Evolutionary conservation across 169 alveolate species (phyloP).

Genomic region (Plasmodium gaboni): DNA sequence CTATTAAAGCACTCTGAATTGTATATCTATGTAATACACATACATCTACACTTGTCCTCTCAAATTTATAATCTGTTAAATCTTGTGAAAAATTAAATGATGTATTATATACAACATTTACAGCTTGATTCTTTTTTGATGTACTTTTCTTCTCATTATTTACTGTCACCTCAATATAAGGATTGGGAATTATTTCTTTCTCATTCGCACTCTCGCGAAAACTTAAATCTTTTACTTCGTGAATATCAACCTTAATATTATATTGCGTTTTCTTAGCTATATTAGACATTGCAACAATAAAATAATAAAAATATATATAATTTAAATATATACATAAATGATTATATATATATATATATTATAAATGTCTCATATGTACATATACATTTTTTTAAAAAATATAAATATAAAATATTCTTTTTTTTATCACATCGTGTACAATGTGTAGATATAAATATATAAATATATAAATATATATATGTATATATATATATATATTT

Average conservation of each 20-base stretch:
- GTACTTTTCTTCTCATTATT: constrained; percentile 80
- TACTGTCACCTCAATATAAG: constrained; percentile 81
- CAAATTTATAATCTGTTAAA: constrained; percentile 83
- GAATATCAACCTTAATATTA: constrained; percentile 88
- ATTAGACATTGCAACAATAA: too few relatives aligned
- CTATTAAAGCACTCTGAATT: constrained; percentile 87
- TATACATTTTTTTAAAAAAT: too few relatives aligned
- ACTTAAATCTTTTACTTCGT: constrained; percentile 88
- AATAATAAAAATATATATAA: too few relatives aligned
- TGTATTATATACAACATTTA: constrained; percentile 86
- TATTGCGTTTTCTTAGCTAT: constrained; percentile 75
- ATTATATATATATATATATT: too few relatives aligned
- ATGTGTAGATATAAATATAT: too few relatives aligned
- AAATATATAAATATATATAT: too few relatives aligned
- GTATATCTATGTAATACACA: constrained; percentile 87
- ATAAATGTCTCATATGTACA: too few relatives aligned
- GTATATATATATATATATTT: too few relatives aligned
- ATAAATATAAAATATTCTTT: too few relatives aligned
- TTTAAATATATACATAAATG: too few relatives aligned
- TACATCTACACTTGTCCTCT: constrained; percentile 85
- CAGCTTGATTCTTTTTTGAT: constrained; percentile 83
- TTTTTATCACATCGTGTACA: too few relatives aligned
- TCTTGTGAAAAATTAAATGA: constrained; percentile 87
- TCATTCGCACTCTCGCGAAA: constrained; percentile 87
- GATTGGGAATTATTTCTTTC: constrained; percentile 86